Base-by-base conservation (phyloP, 2,329 filamentous ascomycete species). In the Phaeosphaeria sp. region DNA sequence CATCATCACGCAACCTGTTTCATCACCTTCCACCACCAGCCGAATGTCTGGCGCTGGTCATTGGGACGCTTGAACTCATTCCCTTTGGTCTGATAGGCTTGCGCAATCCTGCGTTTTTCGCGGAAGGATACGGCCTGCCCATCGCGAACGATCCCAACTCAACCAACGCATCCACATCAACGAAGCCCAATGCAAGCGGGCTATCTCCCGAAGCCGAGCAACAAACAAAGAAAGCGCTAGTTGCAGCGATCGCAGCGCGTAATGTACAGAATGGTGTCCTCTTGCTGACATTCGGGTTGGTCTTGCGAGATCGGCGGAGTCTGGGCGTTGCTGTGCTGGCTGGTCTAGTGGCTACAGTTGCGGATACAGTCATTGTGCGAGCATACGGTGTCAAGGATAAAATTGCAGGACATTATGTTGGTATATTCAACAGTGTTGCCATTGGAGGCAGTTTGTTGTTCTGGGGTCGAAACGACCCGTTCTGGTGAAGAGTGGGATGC, bases 381-480 rank as follows among this genome's bases (percentile, higher is more conserved):
- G 58, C 59, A 5, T 69, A 69, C 42, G 67, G 67, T 2, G 61
- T 56, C 15, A 62, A 62, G 39, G 63, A 68, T 6, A 69, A 69
- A 50, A 49, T 67, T 20, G 51, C 54, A 9, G 67, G 67, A 9
- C 67, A 69, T 25, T 68, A 62, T 30, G 41, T 69, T n/a, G 67
- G 67, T 0, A 53, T 69, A 9, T 66, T 69, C 43, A 69, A 69
- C 50, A 66, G 67, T 42, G 11, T 68, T 10, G 63, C 60, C 0
- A 62, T 69, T 23, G 67, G 67, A 2, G 67, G 67, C 2, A 68
- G 64, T 46, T 48, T 69, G 53, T 30, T 69, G 17, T 68, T 67
- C 46, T 69, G 67, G 67, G 56, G 65, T 10, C 54, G 65, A 13
- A 54, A 62, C 7, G 67, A 68, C 25, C 53, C 59, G 13, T 23